phyloP scores from a whole-genome alignment of 768 basidiomycete genomes.

The Floccularia luteovirens region DNA sequence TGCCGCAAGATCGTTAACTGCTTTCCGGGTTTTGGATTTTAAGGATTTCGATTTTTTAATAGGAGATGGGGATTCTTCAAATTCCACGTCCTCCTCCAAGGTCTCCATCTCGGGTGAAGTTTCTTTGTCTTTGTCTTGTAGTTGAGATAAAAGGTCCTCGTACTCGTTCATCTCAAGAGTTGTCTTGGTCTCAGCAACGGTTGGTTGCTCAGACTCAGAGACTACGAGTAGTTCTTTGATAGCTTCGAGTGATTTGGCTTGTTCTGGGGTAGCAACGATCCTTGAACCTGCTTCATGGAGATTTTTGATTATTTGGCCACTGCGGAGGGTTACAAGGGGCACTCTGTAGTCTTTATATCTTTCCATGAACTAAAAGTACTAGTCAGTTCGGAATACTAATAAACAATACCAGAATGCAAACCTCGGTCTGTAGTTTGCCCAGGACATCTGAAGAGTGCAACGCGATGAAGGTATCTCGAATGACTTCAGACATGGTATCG shows the following conservation, averaged over 20 bases:
- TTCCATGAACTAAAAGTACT: slow-evolving; percentile 48
- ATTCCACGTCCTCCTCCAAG: slow-evolving; percentile 15
- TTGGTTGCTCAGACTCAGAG: slow-evolving; percentile 24
- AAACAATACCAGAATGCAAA: slow-evolving; percentile 20
- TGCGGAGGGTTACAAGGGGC: slow-evolving; percentile 43
- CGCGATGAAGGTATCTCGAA: slow-evolving; percentile 90
- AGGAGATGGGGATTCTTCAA: slow-evolving; percentile 11
- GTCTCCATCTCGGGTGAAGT: slow-evolving; percentile 6
- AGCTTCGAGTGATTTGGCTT: slow-evolving; percentile 22
- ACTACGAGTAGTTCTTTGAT: slow-evolving; percentile 28
- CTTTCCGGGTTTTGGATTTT: slow-evolving; percentile 11
- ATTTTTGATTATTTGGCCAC: slow-evolving; percentile 24
- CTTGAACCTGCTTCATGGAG: slow-evolving; percentile 37
- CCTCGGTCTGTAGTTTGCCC: slow-evolving; percentile 64
- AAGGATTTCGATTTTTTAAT: slow-evolving; percentile 6
- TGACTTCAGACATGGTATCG: slow-evolving; percentile 82
- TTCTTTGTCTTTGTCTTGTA: too few relatives aligned
- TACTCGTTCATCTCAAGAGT: slow-evolving; percentile 5
- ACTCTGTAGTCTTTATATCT: slow-evolving; percentile 73
- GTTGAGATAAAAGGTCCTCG: slow-evolving; percentile 1
- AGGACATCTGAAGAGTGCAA: slow-evolving; percentile 88
- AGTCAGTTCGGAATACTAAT: background rate
- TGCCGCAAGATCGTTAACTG: slow-evolving; percentile 14
- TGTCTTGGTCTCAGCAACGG: slow-evolving; percentile 18
- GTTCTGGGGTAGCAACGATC: slow-evolving; percentile 31